A percentile compares a stretch with the other conserved stretches of the same genome.
Evolutionary conservation across 306 rosid species (phyloP).

Genomic region (Vicia sativa): DNA sequence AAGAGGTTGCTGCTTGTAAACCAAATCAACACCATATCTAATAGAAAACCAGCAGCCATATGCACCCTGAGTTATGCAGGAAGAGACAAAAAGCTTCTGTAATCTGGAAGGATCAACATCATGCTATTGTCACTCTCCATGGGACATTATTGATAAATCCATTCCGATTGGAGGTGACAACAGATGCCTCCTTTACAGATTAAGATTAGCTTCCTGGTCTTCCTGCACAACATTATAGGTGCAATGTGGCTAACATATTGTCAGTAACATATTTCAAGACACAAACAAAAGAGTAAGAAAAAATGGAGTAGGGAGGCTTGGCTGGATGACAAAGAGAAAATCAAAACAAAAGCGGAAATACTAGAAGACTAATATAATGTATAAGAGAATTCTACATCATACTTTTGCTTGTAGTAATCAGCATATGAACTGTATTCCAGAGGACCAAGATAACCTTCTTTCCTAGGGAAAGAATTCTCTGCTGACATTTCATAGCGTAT

Average conservation of each 20-base stretch:
- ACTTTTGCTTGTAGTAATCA: conserved; percentile 98
- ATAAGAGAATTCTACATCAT: conserved; percentile 46
- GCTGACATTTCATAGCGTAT: conserved; percentile 90
- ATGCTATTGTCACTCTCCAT: conserved; percentile 45
- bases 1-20: conserved; percentile 86
- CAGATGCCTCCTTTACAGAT: conserved; percentile 64
- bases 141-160: conserved; percentile 43
- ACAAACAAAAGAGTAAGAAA: conserved; percentile 2
- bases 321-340: conserved; percentile 18
- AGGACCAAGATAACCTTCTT: conserved; percentile 99
- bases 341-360: conserved; percentile 28
- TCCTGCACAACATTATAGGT: conserved; percentile 61
- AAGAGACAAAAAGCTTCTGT: conserved; percentile 69
- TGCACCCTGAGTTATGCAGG: conserved; percentile 70
- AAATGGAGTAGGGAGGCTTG: conserved; percentile 30
- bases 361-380: conserved; percentile 26
- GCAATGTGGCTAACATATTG: conserved; percentile 54
- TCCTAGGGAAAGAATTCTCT: conserved; percentile 92
- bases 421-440: conserved; percentile 98
- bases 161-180: conserved; percentile 46
- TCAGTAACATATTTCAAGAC: conserved; percentile 35
- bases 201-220: conserved; percentile 58
- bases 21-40: conserved; percentile 94
- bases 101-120: conserved; percentile 56
- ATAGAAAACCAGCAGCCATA: conserved; percentile 60